A percentile compares a stretch with the other conserved stretches of the same genome.
phyloP scores from a whole-genome alignment of 495 filamentous ascomycete genomes.

The Neurospora sp. region DNA sequence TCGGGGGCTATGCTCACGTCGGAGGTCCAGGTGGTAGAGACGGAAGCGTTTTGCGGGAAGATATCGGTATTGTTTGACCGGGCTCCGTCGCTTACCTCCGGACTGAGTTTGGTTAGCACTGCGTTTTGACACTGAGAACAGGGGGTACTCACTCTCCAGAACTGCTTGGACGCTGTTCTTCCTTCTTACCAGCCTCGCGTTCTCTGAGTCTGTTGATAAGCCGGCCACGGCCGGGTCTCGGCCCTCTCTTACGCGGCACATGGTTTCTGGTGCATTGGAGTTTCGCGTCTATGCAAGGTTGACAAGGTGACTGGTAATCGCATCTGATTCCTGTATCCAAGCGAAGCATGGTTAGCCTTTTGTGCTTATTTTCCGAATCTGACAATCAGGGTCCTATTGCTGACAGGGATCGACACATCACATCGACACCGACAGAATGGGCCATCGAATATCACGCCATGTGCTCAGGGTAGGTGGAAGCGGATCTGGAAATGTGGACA shows the following conservation, averaged over 20 bases:
- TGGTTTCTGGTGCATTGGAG: constrained; percentile 27
- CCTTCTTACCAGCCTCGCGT: constrained; percentile 1
- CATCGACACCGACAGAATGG: neutral
- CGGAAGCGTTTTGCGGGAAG: neutral
- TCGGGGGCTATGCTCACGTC: constrained; percentile 11
- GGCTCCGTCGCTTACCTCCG: neutral
- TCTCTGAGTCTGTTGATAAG: constrained; percentile 26
- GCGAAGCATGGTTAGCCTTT: neutral
- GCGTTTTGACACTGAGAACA: neutral
- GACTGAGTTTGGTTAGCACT: neutral
- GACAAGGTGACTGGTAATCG: constrained; percentile 23
- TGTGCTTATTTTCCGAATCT: neutral
- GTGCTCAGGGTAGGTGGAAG: neutral
- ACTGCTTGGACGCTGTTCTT: neutral
- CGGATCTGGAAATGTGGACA: neutral
- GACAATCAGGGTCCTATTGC: neutral
- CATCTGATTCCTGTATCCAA: constrained; percentile 20
- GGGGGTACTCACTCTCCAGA: neutral
- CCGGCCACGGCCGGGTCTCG: constrained; percentile 24
- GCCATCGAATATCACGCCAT: neutral
- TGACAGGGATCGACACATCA: neutral
- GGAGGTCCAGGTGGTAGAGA: neutral
- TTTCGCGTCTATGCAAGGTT: constrained; percentile 20
- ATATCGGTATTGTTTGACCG: neutral
- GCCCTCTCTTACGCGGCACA: constrained; percentile 25